These are phyloP conservation scores for Fusarium gaditjirri DNA, from an alignment of 2,329 filamentous ascomycete species.

Conservation along the genomic window DNA sequence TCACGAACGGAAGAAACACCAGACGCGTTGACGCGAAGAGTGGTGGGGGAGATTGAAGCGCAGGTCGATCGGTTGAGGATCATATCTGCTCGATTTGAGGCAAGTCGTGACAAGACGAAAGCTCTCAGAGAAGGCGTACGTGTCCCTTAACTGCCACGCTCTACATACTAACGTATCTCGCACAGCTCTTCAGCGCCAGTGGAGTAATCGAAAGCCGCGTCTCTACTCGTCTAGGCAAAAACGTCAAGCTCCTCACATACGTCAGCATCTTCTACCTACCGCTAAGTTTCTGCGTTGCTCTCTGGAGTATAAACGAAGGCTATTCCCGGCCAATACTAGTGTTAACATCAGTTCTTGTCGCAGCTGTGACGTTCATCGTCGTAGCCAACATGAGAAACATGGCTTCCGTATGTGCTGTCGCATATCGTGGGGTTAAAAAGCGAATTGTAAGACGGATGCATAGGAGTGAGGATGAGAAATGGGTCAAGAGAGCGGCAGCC, in stretches of 20 bases:
- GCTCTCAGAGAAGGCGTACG: constrained; percentile 7
- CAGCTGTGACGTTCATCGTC: not conserved
- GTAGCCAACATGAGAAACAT: not conserved
- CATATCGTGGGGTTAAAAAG: not conserved
- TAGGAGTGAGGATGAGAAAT: not conserved
- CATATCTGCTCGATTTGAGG: not conserved
- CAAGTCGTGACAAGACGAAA: constrained; percentile 1
- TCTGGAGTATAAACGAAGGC: constrained; percentile 16
- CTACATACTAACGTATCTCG: not conserved
- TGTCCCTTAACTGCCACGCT: rapidly evolving
- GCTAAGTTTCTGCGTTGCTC: constrained; percentile 46
- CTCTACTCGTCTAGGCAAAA: constrained; percentile 45
- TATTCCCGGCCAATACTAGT: not conserved
- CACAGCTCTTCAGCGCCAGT: constrained; percentile 4
- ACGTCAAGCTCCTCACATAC: constrained; percentile 52
- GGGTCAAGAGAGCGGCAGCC: not conserved
- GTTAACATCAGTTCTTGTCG: not conserved
- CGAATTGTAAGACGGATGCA: not conserved
- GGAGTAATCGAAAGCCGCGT: not conserved
- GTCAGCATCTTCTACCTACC: constrained; percentile 55
- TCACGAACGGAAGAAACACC: not conserved
- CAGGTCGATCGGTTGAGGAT: not conserved
- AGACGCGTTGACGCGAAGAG: not conserved
- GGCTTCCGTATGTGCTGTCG: not conserved
- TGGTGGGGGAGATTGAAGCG: not conserved